These are phyloP conservation scores for Hysterangium stoloniferum DNA, from an alignment of 768 basidiomycete genomes.

Conservation along the genomic window DNA sequence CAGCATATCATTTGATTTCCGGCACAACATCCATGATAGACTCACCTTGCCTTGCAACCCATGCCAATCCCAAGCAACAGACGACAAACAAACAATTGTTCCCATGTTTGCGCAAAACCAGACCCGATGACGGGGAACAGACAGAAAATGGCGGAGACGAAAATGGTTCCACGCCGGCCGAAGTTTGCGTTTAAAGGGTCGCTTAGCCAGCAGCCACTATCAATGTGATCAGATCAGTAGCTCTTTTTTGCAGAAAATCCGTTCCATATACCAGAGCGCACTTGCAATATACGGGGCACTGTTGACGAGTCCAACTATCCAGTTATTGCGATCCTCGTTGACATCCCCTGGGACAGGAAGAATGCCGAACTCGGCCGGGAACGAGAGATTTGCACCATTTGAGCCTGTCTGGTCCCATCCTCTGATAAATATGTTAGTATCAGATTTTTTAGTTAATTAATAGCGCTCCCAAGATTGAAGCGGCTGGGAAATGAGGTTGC, in stretches of 20 bases:
- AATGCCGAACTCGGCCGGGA: slow-evolving; percentile 45
- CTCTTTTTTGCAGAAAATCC: too few species aligned
- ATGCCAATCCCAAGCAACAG: slow-evolving; percentile 55
- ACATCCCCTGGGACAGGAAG: slow-evolving; percentile 20
- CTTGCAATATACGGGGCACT: slow-evolving; percentile 35
- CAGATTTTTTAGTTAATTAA: too few species aligned
- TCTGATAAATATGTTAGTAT: slow-evolving; percentile 6
- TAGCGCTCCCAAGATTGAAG: too few species aligned
- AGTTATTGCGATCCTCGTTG: slow-evolving; percentile 18
- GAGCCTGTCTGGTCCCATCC: slow-evolving; percentile 60
- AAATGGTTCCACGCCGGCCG: slow-evolving; percentile 35
- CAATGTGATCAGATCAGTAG: neutral
- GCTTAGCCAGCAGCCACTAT: slow-evolving; percentile 24
- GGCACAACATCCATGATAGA: too few species aligned
- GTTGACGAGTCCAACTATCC: slow-evolving; percentile 16
- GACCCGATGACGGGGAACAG: slow-evolving; percentile 19
- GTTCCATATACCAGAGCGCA: slow-evolving; percentile 21
- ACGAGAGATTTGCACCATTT: slow-evolving; percentile 57
- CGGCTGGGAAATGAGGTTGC: too few species aligned
- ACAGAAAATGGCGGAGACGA: slow-evolving; percentile 26
- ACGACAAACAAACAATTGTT: slow-evolving; percentile 43
- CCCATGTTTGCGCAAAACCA: slow-evolving; percentile 45
- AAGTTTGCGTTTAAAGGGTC: slow-evolving; percentile 32
- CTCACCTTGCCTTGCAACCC: slow-evolving; percentile 55
- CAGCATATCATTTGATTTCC: too few species aligned